Evolutionary conservation across 1,284 basidiomycete species (phyloP).

Genomic region (Fistulinella cinereoalba): DNA sequence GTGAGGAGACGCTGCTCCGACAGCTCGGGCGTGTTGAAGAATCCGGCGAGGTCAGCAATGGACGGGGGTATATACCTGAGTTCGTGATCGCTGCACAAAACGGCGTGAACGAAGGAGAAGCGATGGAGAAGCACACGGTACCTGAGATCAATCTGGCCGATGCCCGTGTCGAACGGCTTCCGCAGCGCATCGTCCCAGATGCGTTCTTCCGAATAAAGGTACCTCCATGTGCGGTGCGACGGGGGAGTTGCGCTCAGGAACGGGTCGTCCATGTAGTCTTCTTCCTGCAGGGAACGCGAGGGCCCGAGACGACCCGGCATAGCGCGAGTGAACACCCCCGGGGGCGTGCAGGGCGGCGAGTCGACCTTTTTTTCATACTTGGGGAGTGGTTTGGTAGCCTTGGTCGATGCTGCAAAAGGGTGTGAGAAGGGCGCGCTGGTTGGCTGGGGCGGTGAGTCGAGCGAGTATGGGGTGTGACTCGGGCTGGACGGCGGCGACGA

Average conservation of each 20-base stretch:
- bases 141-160: constrained; percentile 35
- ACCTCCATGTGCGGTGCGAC: constrained; percentile 16
- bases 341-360: constrained; percentile 25
- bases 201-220: constrained; percentile 27
- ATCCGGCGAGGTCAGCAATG: constrained; percentile 23
- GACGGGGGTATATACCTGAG: constrained; percentile 28
- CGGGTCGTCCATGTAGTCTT: constrained; percentile 12
- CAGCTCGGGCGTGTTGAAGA: constrained; percentile 30
- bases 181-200: constrained; percentile 31
- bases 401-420: constrained; percentile 33
- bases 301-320: constrained; percentile 8
- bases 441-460: constrained; percentile 23
- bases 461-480: constrained; percentile 7
- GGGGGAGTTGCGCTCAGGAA: constrained; percentile 13
- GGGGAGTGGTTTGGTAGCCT: constrained; percentile 26
- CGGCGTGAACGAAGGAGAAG: constrained; percentile 11
- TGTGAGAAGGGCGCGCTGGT: constrained; percentile 17
- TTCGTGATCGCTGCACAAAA: constrained; percentile 18
- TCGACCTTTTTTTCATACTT: constrained; percentile 28
- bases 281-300: constrained; percentile 28
- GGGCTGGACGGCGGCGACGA: constrained; percentile 32
- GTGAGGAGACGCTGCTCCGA: constrained; percentile 28
- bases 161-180: constrained; percentile 29
- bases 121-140: constrained; percentile 6
- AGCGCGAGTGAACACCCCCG: constrained; percentile 11